Base-by-base conservation (phyloP, 2,329 filamentous ascomycete species). In the Rutstroemia sp. region DNA sequence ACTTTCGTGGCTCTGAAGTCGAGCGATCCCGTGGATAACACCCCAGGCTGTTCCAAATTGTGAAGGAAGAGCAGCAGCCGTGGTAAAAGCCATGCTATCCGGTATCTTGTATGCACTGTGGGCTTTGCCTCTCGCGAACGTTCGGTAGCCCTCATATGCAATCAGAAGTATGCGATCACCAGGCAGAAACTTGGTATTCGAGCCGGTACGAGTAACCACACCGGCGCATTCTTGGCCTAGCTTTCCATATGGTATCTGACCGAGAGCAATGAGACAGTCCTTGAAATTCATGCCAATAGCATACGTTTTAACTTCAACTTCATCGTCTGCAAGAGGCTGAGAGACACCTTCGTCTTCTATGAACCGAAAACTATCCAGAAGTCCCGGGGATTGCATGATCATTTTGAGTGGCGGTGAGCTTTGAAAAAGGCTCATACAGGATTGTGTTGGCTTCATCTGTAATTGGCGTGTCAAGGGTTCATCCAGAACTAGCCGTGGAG, bases 31-130 rank as follows among this genome's bases (percentile, higher is more conserved):
- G 9, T 54, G 19, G 2, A 68, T 57, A 30, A 53, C 57, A 54
- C 64, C 56, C 30, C 53, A 56, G 10, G 64, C 62, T 7, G 66
- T 64, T 8, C 27, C 40, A 17, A 54, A 64, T 19, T 48, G 51
- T 12, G 61, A 16, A 0, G 62, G 61, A 7, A 63, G 23, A 10
- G 72, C 60, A n/a, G 54, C 44, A 44, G 48, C 52, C 30, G 45
- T 46, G 0, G 58, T 36, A 7, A 70, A 49, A n/a, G 38, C 7
- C 7, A 58, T 51, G n/a, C 25, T 12, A 10, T 54, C 39, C 3
- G 44, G 45, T n/a, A 63, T 38, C 6, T 38, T 48, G 9, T 7
- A 9, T 9, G n/a, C 47, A 10, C 16, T 21, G 27, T 21, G 5
- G 6, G n/a, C 27, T 5, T 12, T 19, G 3, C 16, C 47, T 36